Base-by-base conservation (phyloP, 2,329 filamentous ascomycete species). In the Aspergillus awamori region DNA sequence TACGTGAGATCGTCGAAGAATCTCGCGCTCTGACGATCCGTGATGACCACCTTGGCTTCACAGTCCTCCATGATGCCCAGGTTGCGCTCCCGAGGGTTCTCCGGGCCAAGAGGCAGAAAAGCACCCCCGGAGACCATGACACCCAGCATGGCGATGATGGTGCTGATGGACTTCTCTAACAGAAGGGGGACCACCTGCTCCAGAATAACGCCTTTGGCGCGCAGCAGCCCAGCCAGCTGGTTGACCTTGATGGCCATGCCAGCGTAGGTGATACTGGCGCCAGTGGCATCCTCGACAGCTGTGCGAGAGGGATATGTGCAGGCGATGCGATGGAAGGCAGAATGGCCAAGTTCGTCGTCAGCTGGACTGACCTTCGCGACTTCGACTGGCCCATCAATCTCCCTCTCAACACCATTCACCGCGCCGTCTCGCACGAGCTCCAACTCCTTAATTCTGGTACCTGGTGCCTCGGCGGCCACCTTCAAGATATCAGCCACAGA, bases 41-140 rank as follows among this genome's bases (percentile, higher is more conserved):
- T 59, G 36, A 59, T 26, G 15, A 59, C 36, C 1, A 53, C 51
- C 36, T 59, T 53, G 26, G 57, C 57, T 13, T 22, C 51, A 26
- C 43, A 49, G 26, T 59, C 57, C 11, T 33, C 47, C 30, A 48
- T 26, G 8, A 59, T 59, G 26, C 43, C 43, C 10, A 36, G 47
- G 24, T 59, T 59, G n/a, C 57, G 43, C n/a, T 59, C 57, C 10
- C 52, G 33, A 33, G 57, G 57, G 10, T 59, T 59, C 39, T 59
- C 57, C 8, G 57, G 57, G 26, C 57, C 52, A 17, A 59, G 13
- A 24, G 57, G 57, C 36, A 59, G 33, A 20, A 53, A 59, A 0
- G 49, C 57, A 24, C 36, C 57, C 4, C 57, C 57, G 10, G 52
- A 41, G 36, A 53, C 52, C 24, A 59, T 36, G 4, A 54, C 22